These are phyloP conservation scores for Babesia bovis DNA, from an alignment of 169 alveolate species.

Conservation along the genomic window DNA sequence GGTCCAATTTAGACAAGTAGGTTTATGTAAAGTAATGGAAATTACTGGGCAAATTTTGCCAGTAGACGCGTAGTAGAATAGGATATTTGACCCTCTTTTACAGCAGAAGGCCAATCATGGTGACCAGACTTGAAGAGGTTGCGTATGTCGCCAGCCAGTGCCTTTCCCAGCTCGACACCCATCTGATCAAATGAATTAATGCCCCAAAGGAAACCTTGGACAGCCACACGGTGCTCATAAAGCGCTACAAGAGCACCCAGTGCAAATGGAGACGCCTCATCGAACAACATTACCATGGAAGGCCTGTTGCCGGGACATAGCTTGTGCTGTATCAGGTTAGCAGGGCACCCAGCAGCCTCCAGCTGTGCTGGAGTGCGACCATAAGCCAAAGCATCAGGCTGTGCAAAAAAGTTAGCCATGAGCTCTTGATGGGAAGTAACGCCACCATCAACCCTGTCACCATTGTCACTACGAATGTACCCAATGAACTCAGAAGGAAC, in stretches of 20 bases:
- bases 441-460: conserved; percentile 55
- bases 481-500: conserved; percentile 98
- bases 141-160: conserved; percentile 73
- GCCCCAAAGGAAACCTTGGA: conserved; percentile 91
- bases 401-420: conserved; percentile 98
- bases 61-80: conserved; percentile 61
- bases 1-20: not conserved
- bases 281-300: conserved; percentile 84
- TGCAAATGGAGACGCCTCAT: conserved; percentile 84
- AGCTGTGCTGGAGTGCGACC: conserved; percentile 90
- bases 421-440: conserved; percentile 92
- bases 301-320: conserved; percentile 96
- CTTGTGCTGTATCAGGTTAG: conserved; percentile 86
- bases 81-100: conserved; percentile 55
- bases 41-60: conserved; percentile 3
- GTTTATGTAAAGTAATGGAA: too few species aligned
- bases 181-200: conserved; percentile 97
- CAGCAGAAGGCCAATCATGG: conserved; percentile 34
- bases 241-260: conserved; percentile 93
- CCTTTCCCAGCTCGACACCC: conserved; percentile 95
- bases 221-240: conserved; percentile 98
- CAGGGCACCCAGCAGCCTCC: conserved; percentile 77
- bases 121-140: conserved; percentile 58
- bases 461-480: conserved; percentile 88
- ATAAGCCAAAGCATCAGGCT: conserved; percentile 98